Conservation (phyloP, 768 basidiomycete genomes). For the Lactarius deliciosus region DNA sequence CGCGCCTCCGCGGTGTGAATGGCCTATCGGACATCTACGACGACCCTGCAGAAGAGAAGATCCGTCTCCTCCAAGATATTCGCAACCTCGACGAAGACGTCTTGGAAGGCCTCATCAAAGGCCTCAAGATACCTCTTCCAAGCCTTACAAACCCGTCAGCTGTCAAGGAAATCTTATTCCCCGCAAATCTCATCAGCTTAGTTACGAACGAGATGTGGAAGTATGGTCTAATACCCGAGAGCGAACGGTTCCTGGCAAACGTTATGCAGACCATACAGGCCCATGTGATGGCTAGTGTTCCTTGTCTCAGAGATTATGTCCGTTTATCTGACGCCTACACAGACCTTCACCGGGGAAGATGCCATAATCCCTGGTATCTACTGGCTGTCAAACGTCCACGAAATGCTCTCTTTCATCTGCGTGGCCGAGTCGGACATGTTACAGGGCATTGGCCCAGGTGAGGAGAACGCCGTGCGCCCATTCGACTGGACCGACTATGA, state of each 20-base stretch:
- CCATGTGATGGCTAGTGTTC: conserved; percentile 87
- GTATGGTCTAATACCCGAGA: conserved; percentile 93
- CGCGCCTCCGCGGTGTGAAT: conserved; percentile 59
- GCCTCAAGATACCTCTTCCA: conserved; percentile 90
- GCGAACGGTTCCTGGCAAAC: conserved; percentile 96
- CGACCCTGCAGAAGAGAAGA: conserved; percentile 93
- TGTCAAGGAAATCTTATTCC: conserved; percentile 97
- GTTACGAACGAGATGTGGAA: conserved; percentile 99
- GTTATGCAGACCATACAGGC: conserved; percentile 98
- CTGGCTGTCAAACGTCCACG: conserved; percentile 99
- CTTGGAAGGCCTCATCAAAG: conserved; percentile 82
- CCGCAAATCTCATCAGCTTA: conserved; percentile 94
- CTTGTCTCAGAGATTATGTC: conserved; percentile 8
- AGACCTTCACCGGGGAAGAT: conserved; percentile 93
- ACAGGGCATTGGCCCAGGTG: conserved; percentile 95
- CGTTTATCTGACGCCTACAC: conserved; percentile 26
- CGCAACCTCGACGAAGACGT: conserved; percentile 93
- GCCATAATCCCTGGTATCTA: conserved; percentile 95
- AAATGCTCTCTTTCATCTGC: conserved; percentile 98
- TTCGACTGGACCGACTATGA: conserved; percentile 99
- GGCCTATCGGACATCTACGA: conserved; percentile 78
- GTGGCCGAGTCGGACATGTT: conserved; percentile 99
- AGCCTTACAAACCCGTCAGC: conserved; percentile 89
- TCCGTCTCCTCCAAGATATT: conserved; percentile 86
- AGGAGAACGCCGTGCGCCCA: conserved; percentile 85